These are phyloP conservation scores for Ganoderma resinaceum DNA, from an alignment of 1,284 basidiomycete genomes.

Conservation along the genomic window DNA sequence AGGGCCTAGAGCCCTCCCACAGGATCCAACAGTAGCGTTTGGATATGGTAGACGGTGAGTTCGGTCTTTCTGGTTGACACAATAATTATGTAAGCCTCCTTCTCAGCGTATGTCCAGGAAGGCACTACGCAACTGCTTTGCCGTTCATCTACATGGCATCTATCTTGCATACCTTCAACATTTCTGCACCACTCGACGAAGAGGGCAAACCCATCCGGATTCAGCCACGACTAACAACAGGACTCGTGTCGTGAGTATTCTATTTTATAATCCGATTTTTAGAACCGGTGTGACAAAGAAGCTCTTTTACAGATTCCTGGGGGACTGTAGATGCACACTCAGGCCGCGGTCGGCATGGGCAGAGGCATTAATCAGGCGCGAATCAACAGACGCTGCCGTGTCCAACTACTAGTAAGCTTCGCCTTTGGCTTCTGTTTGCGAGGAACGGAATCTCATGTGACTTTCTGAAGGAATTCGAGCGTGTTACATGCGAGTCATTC, in stretches of 20 bases:
- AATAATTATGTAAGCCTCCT: background rate
- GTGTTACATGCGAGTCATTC: background rate
- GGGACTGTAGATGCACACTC: background rate
- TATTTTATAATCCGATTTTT: background rate
- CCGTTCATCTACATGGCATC: constrained; percentile 21
- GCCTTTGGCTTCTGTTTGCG: background rate
- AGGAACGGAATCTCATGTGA: background rate
- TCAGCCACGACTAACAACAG: background rate
- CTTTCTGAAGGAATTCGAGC: background rate
- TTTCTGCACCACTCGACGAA: constrained; percentile 12
- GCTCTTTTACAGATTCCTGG: background rate
- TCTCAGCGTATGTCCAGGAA: constrained; percentile 16
- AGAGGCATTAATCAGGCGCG: background rate
- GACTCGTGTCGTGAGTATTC: background rate
- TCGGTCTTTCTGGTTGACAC: background rate
- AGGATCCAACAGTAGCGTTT: constrained; percentile 41
- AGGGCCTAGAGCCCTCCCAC: constrained; percentile 33
- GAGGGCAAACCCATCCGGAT: constrained; percentile 2
- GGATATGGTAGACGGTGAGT: constrained; percentile 44
- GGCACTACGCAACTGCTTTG: constrained; percentile 12
- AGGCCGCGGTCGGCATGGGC: background rate
- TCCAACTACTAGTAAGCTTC: background rate
- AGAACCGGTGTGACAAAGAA: background rate
- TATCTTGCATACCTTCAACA: constrained; percentile 16
- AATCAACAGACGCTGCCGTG: background rate